Evolutionary conservation across 805 yeast species (phyloP).

Genomic region (Ogataea nakhonphanomensis): DNA sequence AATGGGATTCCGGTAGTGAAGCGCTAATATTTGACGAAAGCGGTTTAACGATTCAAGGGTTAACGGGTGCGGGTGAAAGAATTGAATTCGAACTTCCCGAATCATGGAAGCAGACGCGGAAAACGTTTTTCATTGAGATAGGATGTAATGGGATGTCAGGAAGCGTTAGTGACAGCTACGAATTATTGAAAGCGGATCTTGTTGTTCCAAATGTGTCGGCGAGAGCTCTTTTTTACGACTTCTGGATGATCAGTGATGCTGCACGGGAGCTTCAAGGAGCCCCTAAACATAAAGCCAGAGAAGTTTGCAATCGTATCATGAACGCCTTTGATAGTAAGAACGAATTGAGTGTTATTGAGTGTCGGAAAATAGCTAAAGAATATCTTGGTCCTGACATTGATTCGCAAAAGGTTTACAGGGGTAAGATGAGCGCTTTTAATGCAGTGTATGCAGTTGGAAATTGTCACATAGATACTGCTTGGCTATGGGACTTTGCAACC

Average conservation of each 20-base stretch:
- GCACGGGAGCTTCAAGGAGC: slow-evolving; percentile 82
- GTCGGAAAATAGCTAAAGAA: slow-evolving; percentile 63
- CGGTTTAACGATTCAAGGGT: slow-evolving; percentile 76
- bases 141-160: slow-evolving; percentile 93
- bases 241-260: slow-evolving; percentile 86
- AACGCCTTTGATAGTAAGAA: slow-evolving; percentile 75
- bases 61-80: slow-evolving; percentile 83
- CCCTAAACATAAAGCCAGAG: slow-evolving; percentile 82
- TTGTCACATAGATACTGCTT: slow-evolving; percentile 96
- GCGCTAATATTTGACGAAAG: slow-evolving; percentile 69
- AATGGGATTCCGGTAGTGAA: slow-evolving; percentile 86
- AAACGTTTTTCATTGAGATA: slow-evolving; percentile 77
- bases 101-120: slow-evolving; percentile 50
- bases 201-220: slow-evolving; percentile 81
- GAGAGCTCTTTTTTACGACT: slow-evolving; percentile 72
- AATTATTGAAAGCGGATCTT: slow-evolving; percentile 67
- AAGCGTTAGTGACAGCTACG: slow-evolving; percentile 61
- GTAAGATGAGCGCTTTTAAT: slow-evolving; percentile 36
- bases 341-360: slow-evolving; percentile 49
- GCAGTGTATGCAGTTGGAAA: slow-evolving; percentile 87
- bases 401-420: slow-evolving; percentile 59
- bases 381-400: slow-evolving; percentile 67
- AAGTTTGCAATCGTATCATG: slow-evolving; percentile 78
- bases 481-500: slow-evolving; percentile 99
- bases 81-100: slow-evolving; percentile 67